phyloP scores from a whole-genome alignment of 2,329 filamentous ascomycete genomes.

The Trichoderma asperellum region DNA sequence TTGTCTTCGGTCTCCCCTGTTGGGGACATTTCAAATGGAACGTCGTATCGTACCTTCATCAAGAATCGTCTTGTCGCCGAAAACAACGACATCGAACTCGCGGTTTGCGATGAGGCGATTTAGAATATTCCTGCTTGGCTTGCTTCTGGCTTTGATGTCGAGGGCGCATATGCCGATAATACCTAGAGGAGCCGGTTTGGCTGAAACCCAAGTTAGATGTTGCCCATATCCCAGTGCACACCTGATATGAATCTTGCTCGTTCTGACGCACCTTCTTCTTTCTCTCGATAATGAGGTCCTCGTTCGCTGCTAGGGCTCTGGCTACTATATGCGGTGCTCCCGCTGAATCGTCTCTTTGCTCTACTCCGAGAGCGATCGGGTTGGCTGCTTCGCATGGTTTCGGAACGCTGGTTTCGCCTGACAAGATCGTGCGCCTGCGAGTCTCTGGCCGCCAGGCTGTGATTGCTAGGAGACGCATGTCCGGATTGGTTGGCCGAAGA shows the following conservation, averaged over 20 bases:
- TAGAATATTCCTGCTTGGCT: conserved; percentile 93
- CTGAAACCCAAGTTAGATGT: conserved; percentile 35
- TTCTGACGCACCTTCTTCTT: conserved; percentile 54
- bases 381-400: conserved; percentile 47
- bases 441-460: conserved; percentile 53
- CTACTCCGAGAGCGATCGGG: conserved; percentile 67
- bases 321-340: conserved; percentile 80
- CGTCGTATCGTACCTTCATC: conserved; percentile 74
- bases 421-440: conserved; percentile 50
- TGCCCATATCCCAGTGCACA: neutral
- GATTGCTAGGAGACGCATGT: conserved; percentile 47
- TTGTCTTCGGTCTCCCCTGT: neutral
- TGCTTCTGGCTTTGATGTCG: conserved; percentile 94
- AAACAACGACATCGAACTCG: conserved; percentile 96
- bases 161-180: conserved; percentile 92
- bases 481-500: conserved; percentile 48
- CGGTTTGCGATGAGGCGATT: conserved; percentile 87
- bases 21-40: neutral
- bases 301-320: conserved; percentile 78
- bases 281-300: conserved; percentile 57
- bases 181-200: conserved; percentile 63
- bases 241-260: neutral
- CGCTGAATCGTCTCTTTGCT: conserved; percentile 76
- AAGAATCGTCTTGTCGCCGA: conserved; percentile 97
- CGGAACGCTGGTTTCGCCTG: conserved; percentile 47